These are phyloP conservation scores for Pleurotus platypus DNA, from an alignment of 768 basidiomycete genomes.

Conservation along the genomic window DNA sequence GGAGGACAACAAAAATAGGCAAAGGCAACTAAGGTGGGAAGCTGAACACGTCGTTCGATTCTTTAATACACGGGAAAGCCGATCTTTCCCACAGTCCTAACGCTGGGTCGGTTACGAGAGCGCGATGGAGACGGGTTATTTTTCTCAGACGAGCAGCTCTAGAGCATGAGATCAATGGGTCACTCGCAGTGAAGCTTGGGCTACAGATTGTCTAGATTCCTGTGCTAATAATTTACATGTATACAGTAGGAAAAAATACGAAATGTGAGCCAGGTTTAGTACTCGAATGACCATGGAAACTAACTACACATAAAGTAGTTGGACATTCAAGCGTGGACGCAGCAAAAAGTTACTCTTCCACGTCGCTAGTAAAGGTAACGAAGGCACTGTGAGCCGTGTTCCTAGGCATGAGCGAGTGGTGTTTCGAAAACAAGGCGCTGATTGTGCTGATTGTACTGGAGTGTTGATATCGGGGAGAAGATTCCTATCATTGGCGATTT, in stretches of 20 bases:
- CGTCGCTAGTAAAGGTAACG: slow-evolving; percentile 74
- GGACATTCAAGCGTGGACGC: slow-evolving; percentile 80
- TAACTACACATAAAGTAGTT: slow-evolving; percentile 32
- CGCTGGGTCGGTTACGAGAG: neutral
- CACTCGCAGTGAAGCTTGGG: no score
- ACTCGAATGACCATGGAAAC: slow-evolving; percentile 64
- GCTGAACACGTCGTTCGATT: slow-evolving; percentile 5
- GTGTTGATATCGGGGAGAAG: no score
- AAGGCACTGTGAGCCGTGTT: slow-evolving; percentile 71
- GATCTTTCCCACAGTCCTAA: neutral
- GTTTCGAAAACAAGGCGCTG: no score
- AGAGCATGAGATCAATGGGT: neutral
- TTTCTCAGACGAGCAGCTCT: neutral
- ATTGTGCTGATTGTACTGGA: no score
- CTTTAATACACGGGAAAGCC: slow-evolving; percentile 1
- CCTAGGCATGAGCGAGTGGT: slow-evolving; percentile 75
- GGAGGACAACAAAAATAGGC: slow-evolving; percentile 5
- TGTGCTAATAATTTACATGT: no score
- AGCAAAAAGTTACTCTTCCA: slow-evolving; percentile 57
- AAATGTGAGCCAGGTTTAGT: slow-evolving; percentile 65
- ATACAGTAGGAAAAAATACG: neutral
- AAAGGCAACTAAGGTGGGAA: neutral
- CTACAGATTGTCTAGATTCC: no score
- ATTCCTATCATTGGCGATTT: no score
- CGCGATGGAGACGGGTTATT: neutral